phyloP scores from a whole-genome alignment of 306 rosid genomes.

The Urtica urens region DNA sequence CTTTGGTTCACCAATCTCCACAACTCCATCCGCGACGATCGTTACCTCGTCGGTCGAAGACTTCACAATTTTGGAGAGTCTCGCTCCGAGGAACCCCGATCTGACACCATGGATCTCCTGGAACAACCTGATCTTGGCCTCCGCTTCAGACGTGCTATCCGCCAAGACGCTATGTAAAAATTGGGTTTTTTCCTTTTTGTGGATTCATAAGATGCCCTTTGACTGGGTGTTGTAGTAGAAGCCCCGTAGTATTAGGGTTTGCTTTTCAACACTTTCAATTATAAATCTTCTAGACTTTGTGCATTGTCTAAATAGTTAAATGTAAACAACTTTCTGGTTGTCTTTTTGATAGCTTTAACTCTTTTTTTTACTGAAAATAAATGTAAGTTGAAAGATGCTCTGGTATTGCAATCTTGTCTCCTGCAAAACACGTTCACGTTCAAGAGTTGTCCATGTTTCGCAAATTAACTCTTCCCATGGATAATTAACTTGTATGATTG shows the following conservation, averaged over 20 bases:
- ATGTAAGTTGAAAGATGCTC: no score
- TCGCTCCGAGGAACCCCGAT: constrained; percentile 4
- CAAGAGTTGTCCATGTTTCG: no score
- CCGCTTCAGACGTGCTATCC: constrained; percentile 47
- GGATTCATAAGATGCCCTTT: no score
- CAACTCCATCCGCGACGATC: constrained; percentile 92
- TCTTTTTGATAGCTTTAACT: no score
- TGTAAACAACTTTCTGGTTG: no score
- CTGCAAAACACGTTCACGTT: no score
- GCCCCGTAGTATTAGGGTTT: constrained; percentile 13
- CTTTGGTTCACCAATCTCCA: constrained; percentile 99
- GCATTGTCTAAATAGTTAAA: constrained; percentile 10
- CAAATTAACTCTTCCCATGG: no score
- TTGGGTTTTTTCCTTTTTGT: no score
- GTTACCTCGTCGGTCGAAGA: constrained; percentile 82
- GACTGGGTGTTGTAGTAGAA: constrained; percentile 14
- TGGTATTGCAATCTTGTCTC: no score
- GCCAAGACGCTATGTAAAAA: constrained; percentile 19
- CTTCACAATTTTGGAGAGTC: constrained; percentile 80
- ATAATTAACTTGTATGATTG: no score
- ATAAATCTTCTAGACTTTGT: constrained; percentile 5
- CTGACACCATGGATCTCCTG: constrained; percentile 29
- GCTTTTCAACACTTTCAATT: constrained; percentile 2
- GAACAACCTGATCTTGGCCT: constrained; percentile 59
- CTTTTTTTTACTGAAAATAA: no score